Evolutionary conservation across 768 basidiomycete species (phyloP).

Genomic region (Rhizopogon salebrosus): DNA sequence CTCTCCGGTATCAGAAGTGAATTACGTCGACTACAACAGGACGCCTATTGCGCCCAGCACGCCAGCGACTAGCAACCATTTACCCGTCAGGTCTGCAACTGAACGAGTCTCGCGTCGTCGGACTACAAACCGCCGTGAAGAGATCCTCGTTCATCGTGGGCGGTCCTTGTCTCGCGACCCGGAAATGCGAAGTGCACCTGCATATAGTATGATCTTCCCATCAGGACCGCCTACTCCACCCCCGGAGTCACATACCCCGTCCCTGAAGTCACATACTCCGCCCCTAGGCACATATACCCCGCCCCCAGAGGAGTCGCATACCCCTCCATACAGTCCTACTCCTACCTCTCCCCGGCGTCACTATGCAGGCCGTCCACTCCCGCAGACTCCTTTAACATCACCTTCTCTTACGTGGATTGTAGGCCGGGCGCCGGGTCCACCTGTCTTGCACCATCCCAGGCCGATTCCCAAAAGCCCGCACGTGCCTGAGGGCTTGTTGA

Average conservation of each 20-base stretch:
- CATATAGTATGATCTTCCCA: conserved; percentile 28
- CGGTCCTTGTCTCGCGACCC: conserved; percentile 27
- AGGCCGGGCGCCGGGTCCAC: conserved; percentile 11
- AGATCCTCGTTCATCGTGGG: conserved; percentile 22
- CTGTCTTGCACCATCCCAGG: background rate
- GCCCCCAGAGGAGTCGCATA: conserved; percentile 7
- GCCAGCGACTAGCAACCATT: conserved; percentile 6
- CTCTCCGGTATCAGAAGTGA: conserved; percentile 15
- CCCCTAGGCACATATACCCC: conserved; percentile 12
- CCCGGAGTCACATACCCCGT: conserved; percentile 11
- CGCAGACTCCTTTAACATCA: conserved; percentile 26
- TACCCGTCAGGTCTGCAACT: conserved; percentile 26
- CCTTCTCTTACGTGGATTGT: conserved; percentile 30
- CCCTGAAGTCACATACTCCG: conserved; percentile 14
- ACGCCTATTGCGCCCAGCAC: conserved; percentile 16
- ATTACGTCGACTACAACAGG: conserved; percentile 24
- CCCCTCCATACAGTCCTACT: background rate
- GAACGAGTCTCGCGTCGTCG: conserved; percentile 25
- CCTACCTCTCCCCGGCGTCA: conserved; percentile 26
- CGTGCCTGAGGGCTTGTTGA: conserved; percentile 47
- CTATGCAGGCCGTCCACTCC: conserved; percentile 28
- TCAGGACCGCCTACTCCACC: conserved; percentile 26
- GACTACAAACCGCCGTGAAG: conserved; percentile 23
- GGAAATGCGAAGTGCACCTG: conserved; percentile 28
- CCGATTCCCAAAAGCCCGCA: background rate